phyloP scores from a whole-genome alignment of 2,329 filamentous ascomycete species.

The Ramichloridium luteum region DNA sequence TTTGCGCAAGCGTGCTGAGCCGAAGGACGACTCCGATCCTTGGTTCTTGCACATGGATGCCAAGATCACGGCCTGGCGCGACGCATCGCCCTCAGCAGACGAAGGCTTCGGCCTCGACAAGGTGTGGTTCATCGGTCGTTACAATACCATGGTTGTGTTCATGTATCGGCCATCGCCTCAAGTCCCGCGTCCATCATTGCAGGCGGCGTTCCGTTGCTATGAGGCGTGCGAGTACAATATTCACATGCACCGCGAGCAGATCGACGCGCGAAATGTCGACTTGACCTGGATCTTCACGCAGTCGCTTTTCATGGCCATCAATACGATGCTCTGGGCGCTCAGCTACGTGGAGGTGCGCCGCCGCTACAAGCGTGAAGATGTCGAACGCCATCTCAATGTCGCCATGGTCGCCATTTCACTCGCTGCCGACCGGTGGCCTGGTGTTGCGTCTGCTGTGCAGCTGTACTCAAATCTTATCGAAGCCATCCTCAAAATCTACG shows the following conservation, averaged over 20 bases:
- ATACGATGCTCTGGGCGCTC: constrained; percentile 81
- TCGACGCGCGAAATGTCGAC: constrained; percentile 63
- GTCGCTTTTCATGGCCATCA: constrained; percentile 80
- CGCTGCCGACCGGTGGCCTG: constrained; percentile 83
- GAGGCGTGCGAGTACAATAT: constrained; percentile 75
- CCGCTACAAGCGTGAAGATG: constrained; percentile 58
- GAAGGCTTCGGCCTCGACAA: constrained; percentile 61
- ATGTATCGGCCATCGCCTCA: constrained; percentile 87
- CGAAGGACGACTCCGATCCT: constrained; percentile 66
- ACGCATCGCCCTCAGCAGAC: constrained; percentile 59
- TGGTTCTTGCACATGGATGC: constrained; percentile 75
- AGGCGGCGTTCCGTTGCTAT: constrained; percentile 72
- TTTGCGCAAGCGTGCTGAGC: constrained; percentile 65
- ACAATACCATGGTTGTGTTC: constrained; percentile 79
- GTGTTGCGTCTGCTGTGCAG: constrained; percentile 69
- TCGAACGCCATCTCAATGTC: constrained; percentile 60
- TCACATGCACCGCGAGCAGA: constrained; percentile 65
- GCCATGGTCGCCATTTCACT: constrained; percentile 68
- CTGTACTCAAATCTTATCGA: constrained; percentile 77
- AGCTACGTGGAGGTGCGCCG: constrained; percentile 76
- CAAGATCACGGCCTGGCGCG: constrained; percentile 69
- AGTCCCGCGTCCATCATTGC: constrained; percentile 67
- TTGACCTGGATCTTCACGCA: constrained; percentile 91
- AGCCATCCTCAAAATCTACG: constrained; percentile 81
- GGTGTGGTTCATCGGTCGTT: constrained; percentile 50